Percentiles rank a stretch among this genome's conserved stretches.
Evolutionary conservation across 257 asterid species (phyloP).

Genomic region (Solanum pennellii): DNA sequence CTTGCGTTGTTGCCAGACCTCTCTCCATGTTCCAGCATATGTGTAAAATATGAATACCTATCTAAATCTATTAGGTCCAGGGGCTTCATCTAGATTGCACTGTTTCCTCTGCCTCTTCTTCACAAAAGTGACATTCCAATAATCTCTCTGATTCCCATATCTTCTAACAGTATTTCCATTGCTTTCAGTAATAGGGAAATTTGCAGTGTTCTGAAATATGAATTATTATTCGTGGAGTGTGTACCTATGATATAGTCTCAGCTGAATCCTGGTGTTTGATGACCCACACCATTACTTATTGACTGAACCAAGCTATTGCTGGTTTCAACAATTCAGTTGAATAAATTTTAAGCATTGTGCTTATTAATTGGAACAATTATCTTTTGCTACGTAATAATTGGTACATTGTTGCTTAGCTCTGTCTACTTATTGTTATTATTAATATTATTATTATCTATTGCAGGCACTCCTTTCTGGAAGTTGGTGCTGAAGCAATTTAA

Average conservation of each 20-base stretch:
- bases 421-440: not conserved
- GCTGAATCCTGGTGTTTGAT: not conserved
- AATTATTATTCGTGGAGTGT: not conserved
- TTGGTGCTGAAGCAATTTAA: conserved; percentile 95
- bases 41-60: not conserved
- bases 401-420: not conserved
- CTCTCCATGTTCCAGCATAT: not conserved
- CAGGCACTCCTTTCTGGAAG: conserved; percentile 95
- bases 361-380: not conserved
- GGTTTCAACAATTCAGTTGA: not conserved
- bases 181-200: not conserved
- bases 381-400: not conserved
- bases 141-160: not conserved
- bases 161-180: not conserved
- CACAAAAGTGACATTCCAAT: not conserved
- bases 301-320: not conserved
- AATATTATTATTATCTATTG: not conserved
- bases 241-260: not conserved
- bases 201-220: not conserved
- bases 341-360: not conserved
- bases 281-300: not conserved
- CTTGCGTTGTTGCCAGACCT: not conserved
- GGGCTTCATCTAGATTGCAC: not conserved
- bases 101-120: not conserved
- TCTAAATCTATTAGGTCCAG: not conserved